A percentile compares a stretch with the other conserved stretches of the same genome.
phyloP scores from a whole-genome alignment of 306 rosid genomes.

The Coriaria nepalensis region DNA sequence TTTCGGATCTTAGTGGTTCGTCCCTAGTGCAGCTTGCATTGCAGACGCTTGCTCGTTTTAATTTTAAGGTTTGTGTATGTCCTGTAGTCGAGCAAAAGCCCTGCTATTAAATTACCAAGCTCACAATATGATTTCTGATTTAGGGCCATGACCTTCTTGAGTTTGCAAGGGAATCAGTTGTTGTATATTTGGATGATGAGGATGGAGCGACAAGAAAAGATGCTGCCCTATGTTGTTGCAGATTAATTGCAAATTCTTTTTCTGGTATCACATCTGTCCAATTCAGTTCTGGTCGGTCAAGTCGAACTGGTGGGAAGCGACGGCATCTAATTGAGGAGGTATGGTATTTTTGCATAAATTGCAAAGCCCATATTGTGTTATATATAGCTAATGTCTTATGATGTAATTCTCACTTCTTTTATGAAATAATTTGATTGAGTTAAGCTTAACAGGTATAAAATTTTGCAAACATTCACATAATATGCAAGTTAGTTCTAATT shows the following conservation, averaged over 20 bases:
- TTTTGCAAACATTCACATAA: no score
- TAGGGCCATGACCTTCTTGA: slow-evolving; percentile 96
- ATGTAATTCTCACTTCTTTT: no score
- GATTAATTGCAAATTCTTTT: slow-evolving; percentile 74
- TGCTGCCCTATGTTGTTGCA: slow-evolving; percentile 96
- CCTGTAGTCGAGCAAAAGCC: no score
- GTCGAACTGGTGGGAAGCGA: slow-evolving; percentile 71
- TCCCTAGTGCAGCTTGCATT: slow-evolving; percentile 80
- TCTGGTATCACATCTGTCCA: slow-evolving; percentile 43
- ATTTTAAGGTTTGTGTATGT: slow-evolving; percentile 83
- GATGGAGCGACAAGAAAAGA: slow-evolving; percentile 84
- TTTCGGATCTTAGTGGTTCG: slow-evolving; percentile 65
- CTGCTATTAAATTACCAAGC: slow-evolving; percentile 6
- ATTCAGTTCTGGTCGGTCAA: slow-evolving; percentile 57
- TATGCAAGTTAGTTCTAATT: no score
- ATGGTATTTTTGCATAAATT: neutral
- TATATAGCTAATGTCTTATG: no score
- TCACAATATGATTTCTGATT: slow-evolving; percentile 17
- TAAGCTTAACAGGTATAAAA: no score
- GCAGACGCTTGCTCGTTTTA: slow-evolving; percentile 89
- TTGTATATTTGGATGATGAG: slow-evolving; percentile 89
- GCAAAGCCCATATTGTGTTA: no score
- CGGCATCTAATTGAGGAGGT: slow-evolving; percentile 89
- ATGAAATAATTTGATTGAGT: no score
- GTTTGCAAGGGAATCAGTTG: slow-evolving; percentile 88